phyloP scores from a whole-genome alignment of 176 grass and related monocot genomes.

The Triticum dicoccoides region DNA sequence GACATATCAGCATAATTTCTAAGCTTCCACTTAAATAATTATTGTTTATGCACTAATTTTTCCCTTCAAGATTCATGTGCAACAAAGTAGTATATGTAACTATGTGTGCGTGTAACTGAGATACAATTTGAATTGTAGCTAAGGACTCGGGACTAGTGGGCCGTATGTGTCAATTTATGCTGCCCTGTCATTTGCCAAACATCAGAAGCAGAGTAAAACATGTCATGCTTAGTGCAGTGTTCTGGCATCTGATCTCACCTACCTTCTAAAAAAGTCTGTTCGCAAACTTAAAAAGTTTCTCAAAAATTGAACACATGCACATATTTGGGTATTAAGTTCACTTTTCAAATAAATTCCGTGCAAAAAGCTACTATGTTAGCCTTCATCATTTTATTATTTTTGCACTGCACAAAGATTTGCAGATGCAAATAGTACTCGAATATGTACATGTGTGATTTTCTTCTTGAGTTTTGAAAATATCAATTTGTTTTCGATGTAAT shows the following conservation, averaged over 20 bases:
- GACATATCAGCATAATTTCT: neutral
- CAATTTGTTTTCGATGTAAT: neutral
- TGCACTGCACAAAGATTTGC: neutral
- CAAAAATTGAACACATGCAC: neutral
- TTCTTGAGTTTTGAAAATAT: neutral
- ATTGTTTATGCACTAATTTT: neutral
- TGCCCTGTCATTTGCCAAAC: neutral
- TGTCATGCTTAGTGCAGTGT: neutral
- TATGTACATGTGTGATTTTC: neutral
- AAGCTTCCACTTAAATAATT: neutral
- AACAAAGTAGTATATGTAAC: neutral
- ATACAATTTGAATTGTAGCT: neutral
- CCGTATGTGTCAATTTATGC: neutral
- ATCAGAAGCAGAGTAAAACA: neutral
- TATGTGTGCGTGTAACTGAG: neutral
- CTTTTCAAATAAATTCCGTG: neutral
- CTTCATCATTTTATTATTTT: constrained; percentile 1
- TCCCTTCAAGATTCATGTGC: neutral
- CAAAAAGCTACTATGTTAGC: neutral
- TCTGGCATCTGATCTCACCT: neutral
- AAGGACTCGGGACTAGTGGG: neutral
- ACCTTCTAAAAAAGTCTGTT: neutral
- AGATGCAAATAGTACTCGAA: neutral
- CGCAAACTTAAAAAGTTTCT: neutral
- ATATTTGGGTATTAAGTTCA: neutral